Evolutionary conservation across 2,329 filamentous ascomycete species (phyloP), one percentile per base, ranked within the genome.

Genomic region (Ampelomyces quisqualis): DNA sequence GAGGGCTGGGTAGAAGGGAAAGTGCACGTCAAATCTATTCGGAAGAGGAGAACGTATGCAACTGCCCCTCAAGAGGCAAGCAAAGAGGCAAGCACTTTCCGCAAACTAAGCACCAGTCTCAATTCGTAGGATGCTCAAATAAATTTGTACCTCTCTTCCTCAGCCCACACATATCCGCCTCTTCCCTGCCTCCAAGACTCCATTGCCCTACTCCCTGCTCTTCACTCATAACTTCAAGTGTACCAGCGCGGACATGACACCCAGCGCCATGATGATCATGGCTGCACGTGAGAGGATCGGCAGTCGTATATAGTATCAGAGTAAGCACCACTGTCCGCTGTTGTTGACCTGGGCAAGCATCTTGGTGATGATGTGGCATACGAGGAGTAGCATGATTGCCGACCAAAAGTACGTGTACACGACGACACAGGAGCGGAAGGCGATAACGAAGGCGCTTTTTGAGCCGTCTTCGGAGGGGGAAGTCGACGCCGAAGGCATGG

Each of bases 381-480:
- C 22, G 23, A 49, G 32, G 2, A 47, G 32, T 6, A 49, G 32
- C 9, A 49, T 32, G 14, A 49, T 44, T 3, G 49, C 38, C 10
- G 34, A 33, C 45, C 43, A 52, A 37, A 42, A 49, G 22, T 52
- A 49, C 8, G 39, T 49, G 32, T 49, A 52, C 2, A 52, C 49
- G 8, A 52, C 34, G 29, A 27, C 19, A 33, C 36, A 49, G 19
- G 46, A 40, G 10, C 17, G 3, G 1, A 30, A 18, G 6, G 42
- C 46, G 14, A 43, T 34, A 8, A 18, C 10, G n/a, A 39, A 10
- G 3, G 13, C 30, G 29, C 20, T 18, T 13, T 24, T 22, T 22
- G 34, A 14, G 21, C 27, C 38, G 33, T 26, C 35, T 37, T 42
- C 29, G 11, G 14, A 11, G 5, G 40, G n/a, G 27, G 11, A 47